These are phyloP conservation scores for Fusarium nelsonii DNA, from an alignment of 2,329 filamentous ascomycete species.

Conservation along the genomic window DNA sequence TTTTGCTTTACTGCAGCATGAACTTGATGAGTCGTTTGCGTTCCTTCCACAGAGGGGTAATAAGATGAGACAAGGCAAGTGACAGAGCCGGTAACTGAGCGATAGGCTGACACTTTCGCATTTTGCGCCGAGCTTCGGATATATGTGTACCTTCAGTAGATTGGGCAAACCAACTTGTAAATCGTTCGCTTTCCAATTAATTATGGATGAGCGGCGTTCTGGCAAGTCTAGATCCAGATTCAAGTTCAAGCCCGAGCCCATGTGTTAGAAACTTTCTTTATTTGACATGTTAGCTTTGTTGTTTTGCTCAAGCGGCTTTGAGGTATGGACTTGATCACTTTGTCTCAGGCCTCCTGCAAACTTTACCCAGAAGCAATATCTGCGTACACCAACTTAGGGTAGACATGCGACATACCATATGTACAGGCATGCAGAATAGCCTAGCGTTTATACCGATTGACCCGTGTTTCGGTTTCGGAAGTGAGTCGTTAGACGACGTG, in stretches of 20 bases:
- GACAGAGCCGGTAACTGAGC: constrained; percentile 12
- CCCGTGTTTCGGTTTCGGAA: constrained; percentile 34
- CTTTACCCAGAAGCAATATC: neutral
- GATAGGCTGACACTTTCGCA: constrained; percentile 22
- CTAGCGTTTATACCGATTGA: constrained; percentile 17
- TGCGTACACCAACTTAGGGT: constrained; percentile 2
- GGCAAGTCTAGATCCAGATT: neutral
- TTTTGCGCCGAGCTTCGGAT: constrained; percentile 11
- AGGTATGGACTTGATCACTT: constrained; percentile 2
- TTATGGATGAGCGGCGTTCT: neutral
- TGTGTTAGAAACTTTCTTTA: neutral
- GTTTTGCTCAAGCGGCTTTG: neutral
- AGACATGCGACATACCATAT: neutral
- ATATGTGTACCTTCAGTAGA: constrained; percentile 4
- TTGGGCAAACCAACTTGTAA: neutral
- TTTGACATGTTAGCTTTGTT: neutral
- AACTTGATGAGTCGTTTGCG: constrained; percentile 17
- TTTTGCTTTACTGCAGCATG: constrained; percentile 12
- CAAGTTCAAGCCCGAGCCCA: neutral
- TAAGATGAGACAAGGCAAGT: constrained; percentile 27
- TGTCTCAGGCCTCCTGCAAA: constrained; percentile 12
- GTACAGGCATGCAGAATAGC: constrained; percentile 7
- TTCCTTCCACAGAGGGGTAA: constrained; percentile 18
- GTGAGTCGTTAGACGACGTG: constrained; percentile 40
- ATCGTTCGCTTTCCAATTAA: neutral